These are phyloP conservation scores for Eimeria zaria DNA, from an alignment of 169 alveolate species.

Conservation along the genomic window DNA sequence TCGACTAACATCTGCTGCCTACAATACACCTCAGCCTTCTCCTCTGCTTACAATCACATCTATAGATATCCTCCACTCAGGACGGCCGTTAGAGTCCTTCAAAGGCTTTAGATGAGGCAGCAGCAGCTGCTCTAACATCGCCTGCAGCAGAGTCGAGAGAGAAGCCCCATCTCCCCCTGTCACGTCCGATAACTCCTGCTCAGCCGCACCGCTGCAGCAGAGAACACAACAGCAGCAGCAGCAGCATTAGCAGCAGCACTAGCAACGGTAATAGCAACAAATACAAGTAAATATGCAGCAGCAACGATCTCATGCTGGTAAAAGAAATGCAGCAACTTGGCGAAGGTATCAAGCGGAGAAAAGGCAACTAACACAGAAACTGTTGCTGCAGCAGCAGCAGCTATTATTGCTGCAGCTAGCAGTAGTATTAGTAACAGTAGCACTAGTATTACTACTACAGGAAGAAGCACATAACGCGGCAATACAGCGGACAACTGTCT, in stretches of 20 bases:
- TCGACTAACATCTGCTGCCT: too few species aligned
- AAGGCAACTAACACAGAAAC: too few species aligned
- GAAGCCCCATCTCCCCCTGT: conserved; percentile 55
- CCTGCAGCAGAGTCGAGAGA: conserved; percentile 33
- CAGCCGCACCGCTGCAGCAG: conserved; percentile 53
- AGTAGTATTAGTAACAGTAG: too few species aligned
- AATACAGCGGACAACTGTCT: background rate
- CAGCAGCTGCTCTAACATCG: conserved; percentile 50
- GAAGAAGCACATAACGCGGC: too few species aligned
- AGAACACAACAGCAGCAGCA: background rate
- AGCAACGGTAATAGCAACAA: background rate
- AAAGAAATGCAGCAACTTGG: too few species aligned
- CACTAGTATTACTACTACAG: too few species aligned
- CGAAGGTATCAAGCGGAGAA: too few species aligned
- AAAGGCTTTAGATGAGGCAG: conserved; percentile 41
- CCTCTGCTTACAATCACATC: conserved; percentile 34
- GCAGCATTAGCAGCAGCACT: background rate
- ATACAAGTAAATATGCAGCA: background rate
- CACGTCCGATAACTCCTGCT: conserved; percentile 31
- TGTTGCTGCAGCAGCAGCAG: too few species aligned
- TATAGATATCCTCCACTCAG: conserved; percentile 11
- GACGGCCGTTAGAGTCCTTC: background rate
- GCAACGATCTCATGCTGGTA: too few species aligned
- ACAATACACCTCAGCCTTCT: too few species aligned
- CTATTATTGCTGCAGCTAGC: too few species aligned